Evolutionary conservation across 371 early-diverging fungal genomes (phyloP), one percentile per base, ranked within the genome.

Genomic region (Rhizomucor pusillus): DNA sequence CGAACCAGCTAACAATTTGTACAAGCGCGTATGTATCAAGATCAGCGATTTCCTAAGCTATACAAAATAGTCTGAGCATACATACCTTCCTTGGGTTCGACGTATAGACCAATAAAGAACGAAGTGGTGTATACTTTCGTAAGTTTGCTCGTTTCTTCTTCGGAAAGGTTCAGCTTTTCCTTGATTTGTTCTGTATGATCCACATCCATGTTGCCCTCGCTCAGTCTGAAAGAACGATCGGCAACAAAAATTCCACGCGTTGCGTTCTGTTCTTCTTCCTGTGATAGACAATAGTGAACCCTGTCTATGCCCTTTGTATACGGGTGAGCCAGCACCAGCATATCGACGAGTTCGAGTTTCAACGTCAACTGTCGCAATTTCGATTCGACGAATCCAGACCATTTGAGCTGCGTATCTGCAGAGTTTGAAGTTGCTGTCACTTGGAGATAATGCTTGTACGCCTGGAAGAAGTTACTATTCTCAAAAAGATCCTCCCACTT

Each of bases 311-410:
- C 86, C 58, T 95, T 93, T 48, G 92, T 90, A 68, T 85, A 96
- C 19, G 99, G 98, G 62, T 94, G 95, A 0, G 95, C 95, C 46
- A 89, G 59, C 9, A 77, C 69, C 37, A 99, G 61, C 57, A 84
- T 73, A 4, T 94, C 94, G 1, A 90, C 78, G 11, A 66, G 58
- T 62, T 99, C 99, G 24, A 99, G 69, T 63, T 91, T 92, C 50
- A 81, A 69, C 1, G 97, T 88, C 7, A 98, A 80, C 48, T 93
- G 92, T 58, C 99, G 90, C 25, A 99, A 67, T 50, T 90, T 85
- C 5, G 98, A 93, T 64, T 99, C 99, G 0, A 98, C 91, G 59
- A 93, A 80, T 44, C 99, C 99, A 35, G 65, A 61, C 88, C 94
- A 90, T 50, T 75, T 78, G 48, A 90, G 61, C 50, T 93, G 93